Base-by-base conservation (phyloP, 148 eudicot genomes). In the Hydrangea macrophylla region DNA sequence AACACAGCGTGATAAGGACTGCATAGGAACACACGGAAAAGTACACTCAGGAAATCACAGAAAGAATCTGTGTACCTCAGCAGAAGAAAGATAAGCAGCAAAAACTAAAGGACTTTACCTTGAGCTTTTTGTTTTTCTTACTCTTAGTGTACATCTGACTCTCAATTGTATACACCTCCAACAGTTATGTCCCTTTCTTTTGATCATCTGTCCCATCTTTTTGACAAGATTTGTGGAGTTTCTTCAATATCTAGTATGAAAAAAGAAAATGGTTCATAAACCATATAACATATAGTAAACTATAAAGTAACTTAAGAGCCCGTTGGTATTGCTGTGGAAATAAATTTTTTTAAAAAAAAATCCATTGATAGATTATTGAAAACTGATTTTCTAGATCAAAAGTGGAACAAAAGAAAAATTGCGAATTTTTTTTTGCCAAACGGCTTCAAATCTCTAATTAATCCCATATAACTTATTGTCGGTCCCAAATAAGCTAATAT, bases 61-160 rank as follows among this genome's bases (percentile, higher is more conserved):
- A 31, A 20, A 7, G 13, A 62, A 40, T 3, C 4, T 24, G 9
- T 22, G 44, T 50, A 35, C 55, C 50, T 35, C 50, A 8, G 17
- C 33, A 32, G 23, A 15, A 22, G 35, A 39, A 55, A 15, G 18
- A 22, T 55, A 37, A 17, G 13, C 33, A 31, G 56, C 33, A 44
- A 42, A 56, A 65, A 24, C 22, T 33, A 32, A 45, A 35, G 20
- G 40, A 53, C 48, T 60, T 66, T 18, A 94, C 99, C 99, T 94
- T 94, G 25, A 94, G 92, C 68, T 91, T 90, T 78, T 94, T 94
- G 86, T 94, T 94, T 84, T 94, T 90, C 78, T 89, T 94, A 30
- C 97, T 94, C 85, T 94, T 96, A 1, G 97, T 94, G 79, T 94
- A 89, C 96, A 91, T 89, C 78, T 94, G 99, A 73, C 91, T 91